phyloP scores from a whole-genome alignment of 1,284 basidiomycete species.

The Ustilago crameri region DNA sequence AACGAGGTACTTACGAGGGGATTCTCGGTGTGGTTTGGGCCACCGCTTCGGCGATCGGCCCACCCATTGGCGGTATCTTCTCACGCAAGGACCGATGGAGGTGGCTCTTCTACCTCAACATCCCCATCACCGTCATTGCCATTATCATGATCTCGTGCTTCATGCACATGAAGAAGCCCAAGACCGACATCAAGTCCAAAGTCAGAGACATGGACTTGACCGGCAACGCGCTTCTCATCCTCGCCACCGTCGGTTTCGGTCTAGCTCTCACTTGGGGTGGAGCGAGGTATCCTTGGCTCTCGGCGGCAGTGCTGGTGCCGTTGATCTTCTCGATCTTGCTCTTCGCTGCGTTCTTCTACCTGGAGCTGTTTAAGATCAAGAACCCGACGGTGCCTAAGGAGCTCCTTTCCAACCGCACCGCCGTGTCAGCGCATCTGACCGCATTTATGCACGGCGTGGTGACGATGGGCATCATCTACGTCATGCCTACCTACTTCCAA shows the following conservation, averaged over 20 bases:
- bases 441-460: slow-evolving; percentile 33
- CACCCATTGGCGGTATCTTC: slow-evolving; percentile 51
- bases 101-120: slow-evolving; percentile 52
- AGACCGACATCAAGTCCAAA: slow-evolving; percentile 28
- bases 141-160: slow-evolving; percentile 41
- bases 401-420: slow-evolving; percentile 28
- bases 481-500: slow-evolving; percentile 46
- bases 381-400: slow-evolving; percentile 29
- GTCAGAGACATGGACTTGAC: slow-evolving; percentile 38
- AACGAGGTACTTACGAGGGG: slow-evolving; percentile 54
- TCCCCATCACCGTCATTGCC: slow-evolving; percentile 45
- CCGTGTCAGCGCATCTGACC: slow-evolving; percentile 24
- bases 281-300: slow-evolving; percentile 25
- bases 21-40: slow-evolving; percentile 52
- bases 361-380: slow-evolving; percentile 28
- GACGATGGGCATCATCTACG: slow-evolving; percentile 48
- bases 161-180: slow-evolving; percentile 44
- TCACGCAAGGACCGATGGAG: slow-evolving; percentile 31
- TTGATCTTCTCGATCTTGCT: slow-evolving; percentile 23
- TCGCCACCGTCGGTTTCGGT: slow-evolving; percentile 23
- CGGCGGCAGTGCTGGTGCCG: slow-evolving; percentile 24
- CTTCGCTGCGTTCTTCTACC: slow-evolving; percentile 31
- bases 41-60: slow-evolving; percentile 47
- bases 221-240: slow-evolving; percentile 35
- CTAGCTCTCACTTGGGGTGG: slow-evolving; percentile 48